Base-by-base conservation (phyloP, 352 stramenopile species). In the Pythium brachiatum region DNA sequence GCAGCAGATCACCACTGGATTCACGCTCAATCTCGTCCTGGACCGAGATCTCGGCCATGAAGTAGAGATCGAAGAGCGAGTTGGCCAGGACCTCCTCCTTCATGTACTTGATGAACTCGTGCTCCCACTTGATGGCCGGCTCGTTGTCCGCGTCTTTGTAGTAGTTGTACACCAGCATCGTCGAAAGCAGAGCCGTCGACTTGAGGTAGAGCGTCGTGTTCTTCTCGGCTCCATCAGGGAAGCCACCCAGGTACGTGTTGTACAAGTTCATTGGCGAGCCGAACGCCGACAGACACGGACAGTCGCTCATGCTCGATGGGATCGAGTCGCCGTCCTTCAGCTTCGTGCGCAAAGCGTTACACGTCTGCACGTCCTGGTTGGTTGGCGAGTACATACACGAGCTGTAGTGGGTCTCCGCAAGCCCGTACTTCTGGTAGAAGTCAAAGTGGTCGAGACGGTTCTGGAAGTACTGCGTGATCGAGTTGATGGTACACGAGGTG, bases 381-480 rank as follows among this genome's bases (percentile, higher is more conserved):
- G 39, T 44, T 11, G 78, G 76, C 16, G 64, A 79, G 46, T 82
- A 73, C 5, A 84, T 38, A 47, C 79, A 88, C 43, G 69, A 68
- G 44, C 47, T 55, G 53, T 86, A 78, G 51, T 88, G 79, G 25
- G 46, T 41, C 27, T 81, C 62, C 2, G 76, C 76, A 1, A 86
- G 23, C 0, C 62, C 69, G 46, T 85, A 64, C 39, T 75, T 62
- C 21, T 78, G 74, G 39, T 89, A 89, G 27, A 87, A 72, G 15
- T 80, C 72, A 51, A 87, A 89, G 53, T 82, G 69, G 8, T 81
- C 70, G 58, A 84, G 65, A 7, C 68, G 66, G 62, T 89, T 87
- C 63, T 89, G 79, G 58, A 83, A 89, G 62, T 81, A 86, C 64
- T 89, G 77, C 1, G 77, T 87, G 64, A 89, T 87, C 31, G 77